phyloP scores from a whole-genome alignment of 495 filamentous ascomycete species.

The Gamarada debralockiae region DNA sequence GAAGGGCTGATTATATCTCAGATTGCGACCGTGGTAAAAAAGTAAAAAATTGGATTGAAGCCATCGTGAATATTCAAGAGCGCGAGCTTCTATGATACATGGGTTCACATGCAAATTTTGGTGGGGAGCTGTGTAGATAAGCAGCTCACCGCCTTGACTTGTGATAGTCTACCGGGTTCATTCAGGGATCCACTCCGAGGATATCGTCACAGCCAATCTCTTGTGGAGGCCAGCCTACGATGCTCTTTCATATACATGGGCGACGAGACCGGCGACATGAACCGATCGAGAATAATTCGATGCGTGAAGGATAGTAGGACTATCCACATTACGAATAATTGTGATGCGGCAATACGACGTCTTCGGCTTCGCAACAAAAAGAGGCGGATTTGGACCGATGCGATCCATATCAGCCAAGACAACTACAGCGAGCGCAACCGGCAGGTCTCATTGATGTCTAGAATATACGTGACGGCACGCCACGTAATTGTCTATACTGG shows the following conservation, averaged over 20 bases:
- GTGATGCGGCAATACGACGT: slow-evolving; percentile 15
- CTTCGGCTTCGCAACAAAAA: slow-evolving; percentile 7
- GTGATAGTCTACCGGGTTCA: neutral
- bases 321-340: slow-evolving; percentile 18
- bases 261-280: slow-evolving; percentile 7
- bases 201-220: neutral
- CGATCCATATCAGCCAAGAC: slow-evolving; percentile 16
- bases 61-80: too few species aligned
- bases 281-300: neutral
- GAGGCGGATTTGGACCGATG: slow-evolving; percentile 16
- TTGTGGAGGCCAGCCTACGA: slow-evolving; percentile 11
- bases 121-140: neutral
- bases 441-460: slow-evolving; percentile 17
- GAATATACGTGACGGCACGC: slow-evolving; percentile 7
- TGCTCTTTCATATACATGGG: slow-evolving; percentile 25
- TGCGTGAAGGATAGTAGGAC: neutral
- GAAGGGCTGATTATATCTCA: too few species aligned
- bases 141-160: neutral
- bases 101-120: neutral
- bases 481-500: slow-evolving; percentile 10
- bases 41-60: too few species aligned
- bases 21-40: too few species aligned
- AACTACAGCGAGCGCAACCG: slow-evolving; percentile 9
- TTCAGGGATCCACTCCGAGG: neutral
- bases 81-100: neutral